These are phyloP conservation scores for Fusarium veterinarium DNA, from an alignment of 2,329 filamentous ascomycete genomes.

Conservation along the genomic window DNA sequence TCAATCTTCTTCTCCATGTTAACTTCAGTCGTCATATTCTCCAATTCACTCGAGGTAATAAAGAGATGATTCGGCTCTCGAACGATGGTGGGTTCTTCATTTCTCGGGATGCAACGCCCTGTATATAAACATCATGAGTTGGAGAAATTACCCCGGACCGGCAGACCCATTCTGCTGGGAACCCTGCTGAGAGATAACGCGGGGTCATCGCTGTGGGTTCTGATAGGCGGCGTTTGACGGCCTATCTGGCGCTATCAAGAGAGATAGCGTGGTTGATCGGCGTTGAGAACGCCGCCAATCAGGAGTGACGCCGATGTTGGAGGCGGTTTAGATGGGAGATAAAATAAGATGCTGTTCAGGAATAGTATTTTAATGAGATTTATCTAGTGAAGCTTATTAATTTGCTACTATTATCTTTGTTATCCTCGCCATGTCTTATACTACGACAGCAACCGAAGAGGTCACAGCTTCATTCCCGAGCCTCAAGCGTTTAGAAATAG, in stretches of 20 bases:
- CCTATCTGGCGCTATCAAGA: conserved; percentile 1
- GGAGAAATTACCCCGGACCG: background rate
- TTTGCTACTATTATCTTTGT: rapidly evolving
- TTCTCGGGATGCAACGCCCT: background rate
- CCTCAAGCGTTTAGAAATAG: background rate
- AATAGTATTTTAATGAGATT: background rate
- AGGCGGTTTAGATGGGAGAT: background rate
- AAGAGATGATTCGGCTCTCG: background rate
- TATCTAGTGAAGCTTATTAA: background rate
- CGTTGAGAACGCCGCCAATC: conserved; percentile 9
- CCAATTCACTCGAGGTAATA: rapidly evolving
- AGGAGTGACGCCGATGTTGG: background rate
- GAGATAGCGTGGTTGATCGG: conserved; percentile 4
- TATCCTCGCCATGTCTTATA: background rate
- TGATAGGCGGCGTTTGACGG: conserved; percentile 1
- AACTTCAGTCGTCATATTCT: background rate
- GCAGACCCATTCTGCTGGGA: background rate
- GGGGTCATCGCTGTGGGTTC: background rate
- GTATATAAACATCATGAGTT: background rate
- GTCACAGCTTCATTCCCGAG: background rate
- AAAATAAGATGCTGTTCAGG: background rate
- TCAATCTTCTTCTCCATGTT: conserved; percentile 1
- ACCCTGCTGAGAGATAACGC: conserved; percentile 1
- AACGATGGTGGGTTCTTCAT: background rate
- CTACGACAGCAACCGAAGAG: background rate